These are phyloP conservation scores for Boletus rubropictus DNA, from an alignment of 768 basidiomycete genomes.

Conservation along the genomic window DNA sequence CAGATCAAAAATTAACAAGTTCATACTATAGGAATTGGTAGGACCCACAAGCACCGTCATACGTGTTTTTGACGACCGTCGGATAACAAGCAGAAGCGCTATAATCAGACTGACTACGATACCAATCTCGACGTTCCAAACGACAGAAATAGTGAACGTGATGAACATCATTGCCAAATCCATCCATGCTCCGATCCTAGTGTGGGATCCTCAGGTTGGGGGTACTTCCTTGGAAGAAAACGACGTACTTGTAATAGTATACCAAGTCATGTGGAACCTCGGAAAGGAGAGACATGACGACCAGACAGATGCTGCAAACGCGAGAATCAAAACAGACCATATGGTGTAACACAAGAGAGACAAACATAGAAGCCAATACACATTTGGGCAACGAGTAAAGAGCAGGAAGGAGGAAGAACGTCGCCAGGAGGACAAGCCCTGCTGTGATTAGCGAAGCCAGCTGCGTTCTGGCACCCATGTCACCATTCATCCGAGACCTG, in stretches of 20 bases:
- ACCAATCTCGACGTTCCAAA: constrained; percentile 91
- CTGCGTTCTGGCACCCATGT: constrained; percentile 84
- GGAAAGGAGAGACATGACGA: constrained; percentile 76
- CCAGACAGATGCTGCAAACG: constrained; percentile 62
- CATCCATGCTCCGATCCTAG: constrained; percentile 82
- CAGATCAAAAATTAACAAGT: neutral
- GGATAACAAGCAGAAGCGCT: constrained; percentile 84
- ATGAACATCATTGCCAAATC: constrained; percentile 82
- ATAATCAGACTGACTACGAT: constrained; percentile 85
- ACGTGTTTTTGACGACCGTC: constrained; percentile 79
- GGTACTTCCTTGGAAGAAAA: neutral
- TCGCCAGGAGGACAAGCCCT: constrained; percentile 67
- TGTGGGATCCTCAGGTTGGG: neutral
- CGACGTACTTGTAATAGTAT: constrained; percentile 74
- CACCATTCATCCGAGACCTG: constrained; percentile 82
- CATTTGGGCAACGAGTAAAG: constrained; percentile 86
- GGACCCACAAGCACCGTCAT: constrained; percentile 78
- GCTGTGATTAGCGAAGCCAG: constrained; percentile 82
- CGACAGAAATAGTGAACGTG: constrained; percentile 81
- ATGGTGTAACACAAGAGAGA: constrained; percentile 12
- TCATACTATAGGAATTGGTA: neutral
- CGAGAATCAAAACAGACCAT: constrained; percentile 5
- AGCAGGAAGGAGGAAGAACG: constrained; percentile 84
- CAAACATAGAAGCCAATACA: constrained; percentile 82
- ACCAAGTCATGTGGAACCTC: constrained; percentile 84